Evolutionary conservation across 768 basidiomycete species (phyloP).

Genomic region (Russula dissimulans): DNA sequence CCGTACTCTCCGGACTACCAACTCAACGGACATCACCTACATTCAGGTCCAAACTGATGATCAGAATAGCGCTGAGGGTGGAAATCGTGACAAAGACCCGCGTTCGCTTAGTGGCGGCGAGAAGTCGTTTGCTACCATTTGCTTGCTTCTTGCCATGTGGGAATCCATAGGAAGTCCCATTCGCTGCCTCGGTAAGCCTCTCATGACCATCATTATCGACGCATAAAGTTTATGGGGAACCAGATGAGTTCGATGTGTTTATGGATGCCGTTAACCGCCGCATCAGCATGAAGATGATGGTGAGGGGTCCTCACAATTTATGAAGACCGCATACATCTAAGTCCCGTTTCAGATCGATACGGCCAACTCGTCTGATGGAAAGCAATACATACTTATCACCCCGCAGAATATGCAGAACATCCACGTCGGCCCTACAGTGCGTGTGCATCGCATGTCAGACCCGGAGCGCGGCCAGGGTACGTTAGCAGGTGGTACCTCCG

Average conservation of each 20-base stretch:
- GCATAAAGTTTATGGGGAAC: neutral
- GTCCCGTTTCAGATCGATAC: slow-evolving; percentile 60
- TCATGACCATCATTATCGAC: neutral
- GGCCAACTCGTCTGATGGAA: slow-evolving; percentile 76
- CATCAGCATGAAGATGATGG: slow-evolving; percentile 94
- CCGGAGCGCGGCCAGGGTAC: slow-evolving; percentile 60
- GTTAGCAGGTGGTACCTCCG: slow-evolving; percentile 27
- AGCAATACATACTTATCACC: slow-evolving; percentile 92
- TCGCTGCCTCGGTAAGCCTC: slow-evolving; percentile 67
- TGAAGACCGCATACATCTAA: slow-evolving; percentile 4
- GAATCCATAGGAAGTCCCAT: slow-evolving; percentile 91
- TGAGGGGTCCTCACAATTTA: slow-evolving; percentile 27
- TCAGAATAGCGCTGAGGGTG: slow-evolving; percentile 50
- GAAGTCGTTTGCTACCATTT: slow-evolving; percentile 95
- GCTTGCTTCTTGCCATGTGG: slow-evolving; percentile 90
- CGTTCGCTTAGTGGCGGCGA: slow-evolving; percentile 87
- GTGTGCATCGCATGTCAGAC: slow-evolving; percentile 69
- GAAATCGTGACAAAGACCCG: slow-evolving; percentile 65
- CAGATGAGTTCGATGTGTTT: slow-evolving; percentile 97
- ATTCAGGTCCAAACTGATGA: slow-evolving; percentile 76
- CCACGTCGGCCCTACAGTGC: slow-evolving; percentile 55
- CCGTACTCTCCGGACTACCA: neutral
- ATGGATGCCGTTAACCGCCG: slow-evolving; percentile 91
- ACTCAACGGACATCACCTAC: neutral
- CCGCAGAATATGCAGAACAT: slow-evolving; percentile 88